Evolutionary conservation across 2,329 filamentous ascomycete genomes (phyloP).

Genomic region (Fusarium sp.): DNA sequence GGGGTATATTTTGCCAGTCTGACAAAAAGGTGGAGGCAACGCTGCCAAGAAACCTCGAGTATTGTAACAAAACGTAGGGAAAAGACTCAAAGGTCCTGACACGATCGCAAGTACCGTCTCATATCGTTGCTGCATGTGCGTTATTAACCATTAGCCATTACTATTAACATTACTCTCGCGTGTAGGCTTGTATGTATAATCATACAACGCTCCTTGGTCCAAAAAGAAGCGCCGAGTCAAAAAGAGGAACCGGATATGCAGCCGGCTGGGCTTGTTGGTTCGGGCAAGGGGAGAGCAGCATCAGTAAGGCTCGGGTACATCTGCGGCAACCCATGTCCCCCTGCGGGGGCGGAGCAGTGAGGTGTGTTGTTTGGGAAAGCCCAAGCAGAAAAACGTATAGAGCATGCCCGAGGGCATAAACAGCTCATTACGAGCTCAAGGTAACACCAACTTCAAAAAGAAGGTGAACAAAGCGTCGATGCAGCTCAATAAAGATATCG

Average conservation of each 20-base stretch:
- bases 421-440: slow-evolving; percentile 58
- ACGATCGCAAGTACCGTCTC: slow-evolving; percentile 18
- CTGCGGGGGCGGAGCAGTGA: slow-evolving; percentile 6
- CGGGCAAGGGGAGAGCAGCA: slow-evolving; percentile 14
- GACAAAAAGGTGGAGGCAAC: slow-evolving; percentile 12
- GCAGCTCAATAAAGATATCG: slow-evolving; percentile 75
- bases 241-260: slow-evolving; percentile 17
- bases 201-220: slow-evolving; percentile 22
- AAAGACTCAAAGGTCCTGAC: slow-evolving; percentile 9
- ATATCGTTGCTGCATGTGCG: slow-evolving; percentile 27
- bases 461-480: slow-evolving; percentile 71
- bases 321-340: slow-evolving; percentile 24
- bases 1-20: slow-evolving; percentile 27
- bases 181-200: slow-evolving; percentile 15
- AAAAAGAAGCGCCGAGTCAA: slow-evolving; percentile 17
- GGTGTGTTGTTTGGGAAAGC: slow-evolving; percentile 12
- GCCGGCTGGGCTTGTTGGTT: slow-evolving; percentile 16
- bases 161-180: slow-evolving; percentile 23
- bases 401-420: slow-evolving; percentile 38
- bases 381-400: slow-evolving; percentile 45
- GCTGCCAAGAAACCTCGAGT: slow-evolving; percentile 23
- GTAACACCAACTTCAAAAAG: slow-evolving; percentile 68
- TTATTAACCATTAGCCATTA: slow-evolving; percentile 34
- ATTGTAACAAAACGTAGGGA: background rate
- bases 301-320: slow-evolving; percentile 28